These are phyloP conservation scores for Pyrenophora seminiperda DNA, from an alignment of 2,329 filamentous ascomycete genomes.

Conservation along the genomic window DNA sequence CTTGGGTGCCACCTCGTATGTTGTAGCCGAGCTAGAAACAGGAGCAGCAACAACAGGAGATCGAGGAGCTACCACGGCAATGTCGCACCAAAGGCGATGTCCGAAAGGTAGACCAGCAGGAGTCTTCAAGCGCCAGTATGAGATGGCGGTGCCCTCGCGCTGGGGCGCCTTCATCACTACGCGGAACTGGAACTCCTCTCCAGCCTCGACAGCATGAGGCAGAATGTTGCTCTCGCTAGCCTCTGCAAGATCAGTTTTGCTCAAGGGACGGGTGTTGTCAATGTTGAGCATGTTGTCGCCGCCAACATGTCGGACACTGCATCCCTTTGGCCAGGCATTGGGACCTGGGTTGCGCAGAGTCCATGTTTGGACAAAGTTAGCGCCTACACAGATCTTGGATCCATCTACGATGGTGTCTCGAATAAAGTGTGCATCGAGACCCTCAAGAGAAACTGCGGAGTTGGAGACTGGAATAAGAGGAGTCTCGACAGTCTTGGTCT, in stretches of 20 bases:
- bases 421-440: conserved; percentile 71
- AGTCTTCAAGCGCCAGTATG: conserved; percentile 93
- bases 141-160: conserved; percentile 79
- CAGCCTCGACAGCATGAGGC: conserved; percentile 69
- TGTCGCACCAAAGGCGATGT: conserved; percentile 93
- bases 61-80: conserved; percentile 63
- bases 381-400: conserved; percentile 69
- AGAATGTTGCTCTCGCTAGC: conserved; percentile 84
- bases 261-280: conserved; percentile 78
- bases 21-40: conserved; percentile 19
- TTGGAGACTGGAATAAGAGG: conserved; percentile 17
- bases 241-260: conserved; percentile 73
- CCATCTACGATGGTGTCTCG: conserved; percentile 81
- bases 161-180: conserved; percentile 81
- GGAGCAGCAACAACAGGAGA: conserved; percentile 11
- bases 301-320: conserved; percentile 87
- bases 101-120: conserved; percentile 82
- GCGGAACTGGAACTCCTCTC: conserved; percentile 78
- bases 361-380: conserved; percentile 89
- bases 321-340: conserved; percentile 82
- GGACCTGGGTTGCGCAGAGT: conserved; percentile 83
- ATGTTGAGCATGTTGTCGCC: conserved; percentile 97
- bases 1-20: conserved; percentile 18
- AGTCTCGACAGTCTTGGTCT: conserved; percentile 15
- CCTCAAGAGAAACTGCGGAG: conserved; percentile 22